phyloP scores from a whole-genome alignment of 2,329 filamentous ascomycete genomes.

The Cercospora zeina region DNA sequence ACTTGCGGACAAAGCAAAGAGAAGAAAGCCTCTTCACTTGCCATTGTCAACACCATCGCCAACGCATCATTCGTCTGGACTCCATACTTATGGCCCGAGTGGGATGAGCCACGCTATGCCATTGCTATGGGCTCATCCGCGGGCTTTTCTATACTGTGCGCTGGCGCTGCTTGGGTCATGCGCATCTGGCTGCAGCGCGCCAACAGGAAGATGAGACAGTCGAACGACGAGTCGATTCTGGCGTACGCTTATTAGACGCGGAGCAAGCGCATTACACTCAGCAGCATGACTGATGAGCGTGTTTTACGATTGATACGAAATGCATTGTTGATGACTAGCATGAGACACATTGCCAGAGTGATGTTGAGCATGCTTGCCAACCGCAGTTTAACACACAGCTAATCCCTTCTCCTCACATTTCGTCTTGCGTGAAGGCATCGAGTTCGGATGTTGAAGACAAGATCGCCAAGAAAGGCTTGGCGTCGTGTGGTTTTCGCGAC shows the following conservation, averaged over 20 bases:
- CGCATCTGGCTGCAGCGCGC: conserved; percentile 45
- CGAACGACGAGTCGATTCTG: conserved; percentile 34
- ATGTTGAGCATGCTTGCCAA: not conserved
- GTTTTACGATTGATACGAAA: conserved; percentile 9
- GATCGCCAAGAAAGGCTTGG: too few species aligned
- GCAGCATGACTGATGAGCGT: conserved; percentile 4
- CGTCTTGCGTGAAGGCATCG: not conserved
- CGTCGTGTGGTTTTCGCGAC: too few species aligned
- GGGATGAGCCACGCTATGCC: conserved; percentile 49
- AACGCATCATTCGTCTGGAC: conserved; percentile 54
- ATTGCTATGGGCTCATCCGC: conserved; percentile 51
- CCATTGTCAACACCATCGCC: conserved; percentile 53
- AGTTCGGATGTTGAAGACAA: too few species aligned
- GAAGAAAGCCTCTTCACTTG: conserved; percentile 52
- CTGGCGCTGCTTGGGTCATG: conserved; percentile 49
- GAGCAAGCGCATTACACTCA: not conserved
- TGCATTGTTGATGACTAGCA: not conserved
- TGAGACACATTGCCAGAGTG: not conserved
- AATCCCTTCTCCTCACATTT: not conserved
- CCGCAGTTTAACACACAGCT: not conserved
- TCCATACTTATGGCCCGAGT: conserved; percentile 54
- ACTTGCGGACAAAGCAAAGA: conserved; percentile 53
- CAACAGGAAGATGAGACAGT: conserved; percentile 44
- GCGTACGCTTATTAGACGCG: conserved; percentile 35
- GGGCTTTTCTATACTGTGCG: conserved; percentile 48